Percentiles rank a stretch among this genome's conserved stretches.
Conservation (phyloP, 2,329 filamentous ascomycete genomes). For the Bertia moriformis region DNA sequence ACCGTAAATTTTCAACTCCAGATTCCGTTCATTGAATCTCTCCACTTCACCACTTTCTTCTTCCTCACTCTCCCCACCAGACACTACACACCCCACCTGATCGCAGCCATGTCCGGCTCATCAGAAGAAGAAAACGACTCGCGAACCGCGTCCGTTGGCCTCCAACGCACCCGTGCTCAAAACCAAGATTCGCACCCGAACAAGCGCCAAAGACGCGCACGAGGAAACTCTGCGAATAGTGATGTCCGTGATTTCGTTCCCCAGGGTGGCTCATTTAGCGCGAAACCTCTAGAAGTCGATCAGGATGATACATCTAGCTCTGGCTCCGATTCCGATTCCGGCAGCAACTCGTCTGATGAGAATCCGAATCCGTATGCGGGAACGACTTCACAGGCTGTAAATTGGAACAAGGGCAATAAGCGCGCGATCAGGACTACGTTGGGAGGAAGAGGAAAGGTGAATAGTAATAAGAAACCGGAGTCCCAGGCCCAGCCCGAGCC, state of each 20-base stretch:
- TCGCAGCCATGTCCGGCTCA: not conserved
- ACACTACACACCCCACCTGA: too few relatives aligned
- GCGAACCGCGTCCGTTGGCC: slow-evolving; percentile 23
- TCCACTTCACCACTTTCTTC: not conserved
- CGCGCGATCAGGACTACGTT: slow-evolving; percentile 18
- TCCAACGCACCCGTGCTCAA: slow-evolving; percentile 11
- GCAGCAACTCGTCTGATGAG: not conserved
- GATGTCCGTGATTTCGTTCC: not conserved
- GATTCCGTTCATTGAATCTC: not conserved
- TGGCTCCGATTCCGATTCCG: not conserved
- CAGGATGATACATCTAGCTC: not conserved
- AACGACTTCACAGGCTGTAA: slow-evolving; percentile 8
- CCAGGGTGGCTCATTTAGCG: not conserved
- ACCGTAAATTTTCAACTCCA: not conserved
- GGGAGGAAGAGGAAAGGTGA: slow-evolving; percentile 8
- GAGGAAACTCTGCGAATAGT: not conserved
- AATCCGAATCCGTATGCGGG: not conserved
- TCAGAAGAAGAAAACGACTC: slow-evolving; percentile 17
- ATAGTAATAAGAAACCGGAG: not conserved
- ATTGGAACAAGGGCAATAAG: slow-evolving; percentile 22
- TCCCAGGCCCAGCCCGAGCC: slow-evolving; percentile 3
- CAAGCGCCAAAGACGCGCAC: not conserved
- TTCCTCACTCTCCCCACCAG: too few relatives aligned
- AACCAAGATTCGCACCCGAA: not conserved
- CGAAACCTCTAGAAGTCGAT: not conserved